These are phyloP conservation scores for Telopea speciosissima DNA, from an alignment of 177 flowering plant genomes.

Conservation along the genomic window DNA sequence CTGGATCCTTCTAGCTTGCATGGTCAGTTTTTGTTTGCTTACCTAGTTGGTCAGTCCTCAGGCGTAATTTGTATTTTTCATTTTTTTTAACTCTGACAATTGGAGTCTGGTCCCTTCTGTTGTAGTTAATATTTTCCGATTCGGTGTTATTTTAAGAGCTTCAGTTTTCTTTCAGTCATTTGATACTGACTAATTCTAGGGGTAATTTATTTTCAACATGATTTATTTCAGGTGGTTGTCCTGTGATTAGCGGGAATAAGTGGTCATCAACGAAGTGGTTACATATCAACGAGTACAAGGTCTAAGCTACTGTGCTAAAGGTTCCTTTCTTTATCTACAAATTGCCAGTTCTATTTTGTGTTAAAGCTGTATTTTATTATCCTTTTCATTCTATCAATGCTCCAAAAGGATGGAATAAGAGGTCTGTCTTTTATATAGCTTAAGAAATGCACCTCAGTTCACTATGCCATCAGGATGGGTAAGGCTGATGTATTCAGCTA, in stretches of 20 bases:
- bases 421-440: not conserved
- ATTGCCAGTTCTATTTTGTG: not conserved
- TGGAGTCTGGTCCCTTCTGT: not conserved
- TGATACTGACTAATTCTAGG: not conserved
- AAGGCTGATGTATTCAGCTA: not conserved
- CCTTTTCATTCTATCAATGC: too few relatives aligned
- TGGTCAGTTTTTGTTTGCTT: conserved; percentile 43
- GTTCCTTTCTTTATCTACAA: conserved; percentile 15
- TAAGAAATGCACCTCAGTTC: not conserved
- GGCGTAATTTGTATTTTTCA: too few relatives aligned
- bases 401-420: too few relatives aligned
- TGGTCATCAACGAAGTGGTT: conserved; percentile 98
- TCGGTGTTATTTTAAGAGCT: not conserved
- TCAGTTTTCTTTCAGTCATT: conserved; percentile 7
- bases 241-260: conserved; percentile 85
- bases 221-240: conserved; percentile 70
- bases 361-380: not conserved
- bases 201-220: conserved; percentile 3
- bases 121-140: not conserved
- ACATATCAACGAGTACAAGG: conserved; percentile 69
- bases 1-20: conserved; percentile 89
- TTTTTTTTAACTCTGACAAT: too few relatives aligned
- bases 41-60: not conserved
- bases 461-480: not conserved
- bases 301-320: conserved; percentile 24